A percentile compares a stretch with the other conserved stretches of the same genome.
Evolutionary conservation across 2,329 filamentous ascomycete genomes (phyloP).

Genomic region (Pseudogymnoascus sp.): DNA sequence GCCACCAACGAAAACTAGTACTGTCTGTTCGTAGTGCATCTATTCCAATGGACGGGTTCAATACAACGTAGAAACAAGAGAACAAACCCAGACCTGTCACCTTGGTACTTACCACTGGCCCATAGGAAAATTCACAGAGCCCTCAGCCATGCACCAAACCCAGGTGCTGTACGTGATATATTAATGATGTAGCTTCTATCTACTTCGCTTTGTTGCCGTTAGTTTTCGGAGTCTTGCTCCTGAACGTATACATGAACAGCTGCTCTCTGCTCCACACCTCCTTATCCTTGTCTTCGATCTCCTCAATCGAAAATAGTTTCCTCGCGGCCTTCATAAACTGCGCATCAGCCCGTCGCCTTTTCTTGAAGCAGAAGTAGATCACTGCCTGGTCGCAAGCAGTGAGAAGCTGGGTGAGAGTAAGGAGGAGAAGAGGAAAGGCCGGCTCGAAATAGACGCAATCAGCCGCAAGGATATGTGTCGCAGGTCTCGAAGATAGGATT

Average conservation of each 20-base stretch:
- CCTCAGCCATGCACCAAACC: background rate
- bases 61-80: background rate
- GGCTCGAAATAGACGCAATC: slow-evolving; percentile 98
- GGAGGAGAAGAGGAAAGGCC: slow-evolving; percentile 79
- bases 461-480: slow-evolving; percentile 82
- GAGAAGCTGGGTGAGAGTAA: slow-evolving; percentile 70
- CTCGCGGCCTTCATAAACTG: slow-evolving; percentile 66
- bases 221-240: slow-evolving; percentile 16
- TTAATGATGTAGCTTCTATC: background rate
- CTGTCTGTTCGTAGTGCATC: background rate
- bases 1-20: background rate
- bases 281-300: slow-evolving; percentile 56
- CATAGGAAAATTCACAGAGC: slow-evolving; percentile 15
- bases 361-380: slow-evolving; percentile 89
- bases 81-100: background rate
- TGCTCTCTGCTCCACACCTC: slow-evolving; percentile 50
- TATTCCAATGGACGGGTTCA: too few relatives aligned
- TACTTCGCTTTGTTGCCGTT: slow-evolving; percentile 1
- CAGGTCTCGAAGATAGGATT: slow-evolving; percentile 49
- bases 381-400: slow-evolving; percentile 60
- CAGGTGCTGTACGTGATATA: background rate
- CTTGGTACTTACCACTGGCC: background rate
- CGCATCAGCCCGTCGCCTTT: slow-evolving; percentile 73
- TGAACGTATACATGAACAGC: slow-evolving; percentile 57
- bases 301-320: slow-evolving; percentile 58